Base-by-base conservation (phyloP, 345 rosid genomes). In the Salix brachista region DNA sequence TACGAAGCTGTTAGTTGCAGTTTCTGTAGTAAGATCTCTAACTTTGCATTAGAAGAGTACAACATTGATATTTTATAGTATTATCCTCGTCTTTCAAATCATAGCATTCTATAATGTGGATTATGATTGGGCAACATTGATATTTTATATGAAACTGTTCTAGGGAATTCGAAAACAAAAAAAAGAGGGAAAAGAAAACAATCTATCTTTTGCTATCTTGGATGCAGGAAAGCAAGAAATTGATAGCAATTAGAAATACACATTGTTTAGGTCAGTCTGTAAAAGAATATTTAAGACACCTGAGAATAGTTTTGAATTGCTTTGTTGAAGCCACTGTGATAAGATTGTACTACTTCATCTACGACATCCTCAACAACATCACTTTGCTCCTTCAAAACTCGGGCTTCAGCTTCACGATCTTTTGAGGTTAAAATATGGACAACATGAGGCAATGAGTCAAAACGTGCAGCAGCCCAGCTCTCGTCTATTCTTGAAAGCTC, bases 281-380 rank as follows among this genome's bases (percentile, higher is more conserved):
- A 17, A 62, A 72, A 23, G 81, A 78, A 62, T 42, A 44, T 28
- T 10, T 42, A 73, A 70, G 80, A 61, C 73, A 96, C 99, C 98
- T 94, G 99, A 12, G 99, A 96, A 84, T 96, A 96, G 83, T 96
- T 96, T 85, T 96, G 99, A 84, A 96, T 94, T 76, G 99, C 99
- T 86, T 86, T 96, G 84, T 96, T 94, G 86, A 96, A 96, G 77
- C 99, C 99, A 85, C 89, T 76, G 68, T 96, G 99, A 87, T 96
- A 94, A 80, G 98, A 86, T 50, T 96, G 99, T 52, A 96, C 99
- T 66, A 96, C 97, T 88, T 94, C 99, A 86, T 96, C 98, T n/a
- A 96, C 99, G 61, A 96, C 94, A 77, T 96, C 99, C 93, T 96
- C 99, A 39, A 96, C 87, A 67, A 94, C 90, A 83, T 94, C 97